Evolutionary conservation across 2,329 filamentous ascomycete genomes (phyloP).

Genomic region (Venturia pyrina): DNA sequence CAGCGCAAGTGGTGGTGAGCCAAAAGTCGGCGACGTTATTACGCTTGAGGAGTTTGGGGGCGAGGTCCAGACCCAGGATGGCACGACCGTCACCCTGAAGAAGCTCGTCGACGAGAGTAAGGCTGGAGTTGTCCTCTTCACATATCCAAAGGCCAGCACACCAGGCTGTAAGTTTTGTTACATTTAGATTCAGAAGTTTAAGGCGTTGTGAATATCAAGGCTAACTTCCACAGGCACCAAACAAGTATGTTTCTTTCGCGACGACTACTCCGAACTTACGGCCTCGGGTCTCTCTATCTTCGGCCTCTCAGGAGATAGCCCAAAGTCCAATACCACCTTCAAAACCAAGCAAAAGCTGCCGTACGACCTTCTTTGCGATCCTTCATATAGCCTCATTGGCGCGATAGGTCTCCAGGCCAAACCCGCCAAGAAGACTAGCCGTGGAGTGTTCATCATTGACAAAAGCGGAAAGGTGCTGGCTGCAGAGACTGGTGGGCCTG

Average conservation of each 20-base stretch:
- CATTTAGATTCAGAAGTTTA: neutral
- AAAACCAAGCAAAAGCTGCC: constrained; percentile 82
- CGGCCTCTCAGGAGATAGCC: constrained; percentile 77
- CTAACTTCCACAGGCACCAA: constrained; percentile 57
- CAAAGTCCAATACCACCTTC: constrained; percentile 89
- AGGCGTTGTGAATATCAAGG: neutral
- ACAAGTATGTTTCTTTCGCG: constrained; percentile 88
- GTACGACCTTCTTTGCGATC: constrained; percentile 82
- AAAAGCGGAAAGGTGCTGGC: constrained; percentile 74
- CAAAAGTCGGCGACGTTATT: constrained; percentile 42
- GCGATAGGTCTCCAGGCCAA: constrained; percentile 86
- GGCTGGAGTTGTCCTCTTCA: constrained; percentile 82
- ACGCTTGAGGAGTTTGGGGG: constrained; percentile 47
- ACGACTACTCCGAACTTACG: constrained; percentile 67
- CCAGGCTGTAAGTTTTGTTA: constrained; percentile 60
- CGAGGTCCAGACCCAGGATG: constrained; percentile 78
- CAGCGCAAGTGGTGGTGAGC: constrained; percentile 22
- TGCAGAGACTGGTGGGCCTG: constrained; percentile 64
- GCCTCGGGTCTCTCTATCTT: constrained; percentile 76
- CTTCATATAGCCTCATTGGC: constrained; percentile 59
- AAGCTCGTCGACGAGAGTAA: constrained; percentile 74
- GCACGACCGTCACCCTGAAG: constrained; percentile 67
- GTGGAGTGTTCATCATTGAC: constrained; percentile 80
- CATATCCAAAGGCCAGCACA: constrained; percentile 89
- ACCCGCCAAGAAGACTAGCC: constrained; percentile 60